phyloP scores from a whole-genome alignment of 805 yeast species.

The Hanseniaspora lachancei region DNA sequence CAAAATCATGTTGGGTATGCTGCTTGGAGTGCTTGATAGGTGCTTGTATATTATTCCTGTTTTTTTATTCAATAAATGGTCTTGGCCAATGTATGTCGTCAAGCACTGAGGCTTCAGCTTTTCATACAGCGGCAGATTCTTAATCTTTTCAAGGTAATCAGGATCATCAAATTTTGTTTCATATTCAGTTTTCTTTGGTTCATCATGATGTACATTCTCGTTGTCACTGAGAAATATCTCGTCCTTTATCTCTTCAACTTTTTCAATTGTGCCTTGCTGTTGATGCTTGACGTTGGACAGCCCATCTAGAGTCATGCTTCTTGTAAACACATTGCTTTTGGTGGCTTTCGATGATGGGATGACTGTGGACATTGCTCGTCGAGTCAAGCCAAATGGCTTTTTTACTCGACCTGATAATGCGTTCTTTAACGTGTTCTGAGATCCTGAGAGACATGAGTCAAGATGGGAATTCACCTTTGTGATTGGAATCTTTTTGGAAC shows the following conservation, averaged over 20 bases:
- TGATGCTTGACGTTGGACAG: neutral
- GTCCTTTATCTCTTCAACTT: neutral
- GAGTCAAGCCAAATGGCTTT: neutral
- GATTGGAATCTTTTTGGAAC: slow-evolving; percentile 22
- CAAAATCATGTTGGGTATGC: slow-evolving; percentile 76
- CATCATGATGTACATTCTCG: neutral
- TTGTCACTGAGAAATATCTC: neutral
- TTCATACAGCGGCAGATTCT: slow-evolving; percentile 51
- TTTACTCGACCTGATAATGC: neutral
- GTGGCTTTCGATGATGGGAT: neutral
- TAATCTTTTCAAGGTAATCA: slow-evolving; percentile 22
- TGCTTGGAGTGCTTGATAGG: slow-evolving; percentile 31
- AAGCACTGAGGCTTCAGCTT: slow-evolving; percentile 63
- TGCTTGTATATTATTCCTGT: slow-evolving; percentile 57
- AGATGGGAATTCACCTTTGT: slow-evolving; percentile 21
- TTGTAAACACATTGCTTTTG: neutral
- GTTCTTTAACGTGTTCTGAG: neutral
- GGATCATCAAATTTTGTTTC: slow-evolving; percentile 13
- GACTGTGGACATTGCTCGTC: neutral
- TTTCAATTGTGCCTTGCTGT: neutral
- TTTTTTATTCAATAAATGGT: slow-evolving; percentile 49
- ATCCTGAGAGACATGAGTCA: slow-evolving; percentile 3
- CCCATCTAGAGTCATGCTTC: neutral
- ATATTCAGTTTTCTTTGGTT: slow-evolving; percentile 2
- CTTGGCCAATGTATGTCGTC: slow-evolving; percentile 71